A percentile compares a stretch with the other conserved stretches of the same genome.
phyloP scores from a whole-genome alignment of 345 rosid genomes.

The Eucalyptus sp. region DNA sequence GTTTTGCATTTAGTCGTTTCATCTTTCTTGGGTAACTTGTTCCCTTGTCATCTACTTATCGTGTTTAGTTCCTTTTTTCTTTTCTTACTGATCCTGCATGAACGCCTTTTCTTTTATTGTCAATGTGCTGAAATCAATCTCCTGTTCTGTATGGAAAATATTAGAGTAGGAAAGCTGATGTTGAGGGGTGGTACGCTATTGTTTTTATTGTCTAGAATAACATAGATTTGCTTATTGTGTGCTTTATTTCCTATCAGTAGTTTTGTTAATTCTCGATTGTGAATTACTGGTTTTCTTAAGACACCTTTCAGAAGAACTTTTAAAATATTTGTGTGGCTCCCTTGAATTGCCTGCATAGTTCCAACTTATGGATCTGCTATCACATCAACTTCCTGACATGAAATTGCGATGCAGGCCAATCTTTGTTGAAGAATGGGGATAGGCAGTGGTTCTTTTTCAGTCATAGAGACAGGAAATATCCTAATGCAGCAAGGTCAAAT shows the following conservation, averaged over 20 bases:
- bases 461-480: constrained; percentile 79
- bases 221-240: background rate
- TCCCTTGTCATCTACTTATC: background rate
- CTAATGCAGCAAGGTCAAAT: constrained; percentile 81
- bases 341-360: background rate
- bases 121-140: background rate
- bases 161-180: background rate
- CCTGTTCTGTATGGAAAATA: background rate
- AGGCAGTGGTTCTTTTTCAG: constrained; percentile 93
- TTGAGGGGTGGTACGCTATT: background rate
- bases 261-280: background rate
- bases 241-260: background rate
- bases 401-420: constrained; percentile 27
- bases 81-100: background rate
- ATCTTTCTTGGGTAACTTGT: background rate
- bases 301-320: background rate
- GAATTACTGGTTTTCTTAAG: background rate
- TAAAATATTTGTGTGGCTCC: background rate
- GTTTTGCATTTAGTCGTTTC: background rate
- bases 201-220: background rate
- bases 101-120: background rate
- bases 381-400: background rate
- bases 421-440: constrained; percentile 62
- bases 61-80: background rate
- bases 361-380: background rate